phyloP scores from a whole-genome alignment of 345 rosid species.

The Corchorus capsularis region DNA sequence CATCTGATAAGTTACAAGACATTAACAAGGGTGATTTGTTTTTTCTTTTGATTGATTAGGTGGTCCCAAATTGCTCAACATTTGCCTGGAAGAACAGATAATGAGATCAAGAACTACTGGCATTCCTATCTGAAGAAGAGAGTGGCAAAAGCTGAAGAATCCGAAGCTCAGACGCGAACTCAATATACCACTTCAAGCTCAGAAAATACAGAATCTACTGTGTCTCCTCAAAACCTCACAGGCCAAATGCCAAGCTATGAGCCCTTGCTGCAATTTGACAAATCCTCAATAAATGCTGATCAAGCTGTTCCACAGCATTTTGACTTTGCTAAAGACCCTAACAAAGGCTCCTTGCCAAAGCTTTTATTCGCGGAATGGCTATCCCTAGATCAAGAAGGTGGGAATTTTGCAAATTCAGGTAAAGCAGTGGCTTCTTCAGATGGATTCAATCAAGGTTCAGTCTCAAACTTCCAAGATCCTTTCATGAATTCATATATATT shows the following conservation, averaged over 20 bases:
- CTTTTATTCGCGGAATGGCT: constrained; percentile 81
- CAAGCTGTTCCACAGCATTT: constrained; percentile 23
- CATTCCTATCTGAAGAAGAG: constrained; percentile 85
- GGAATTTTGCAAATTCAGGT: constrained; percentile 19
- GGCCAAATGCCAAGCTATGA: constrained; percentile 33
- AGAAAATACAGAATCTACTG: constrained; percentile 35
- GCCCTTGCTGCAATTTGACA: constrained; percentile 21
- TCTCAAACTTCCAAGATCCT: constrained; percentile 32
- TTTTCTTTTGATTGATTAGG: constrained; percentile 40
- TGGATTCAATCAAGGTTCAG: constrained; percentile 20
- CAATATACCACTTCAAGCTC: constrained; percentile 34
- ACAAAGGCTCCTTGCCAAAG: constrained; percentile 44
- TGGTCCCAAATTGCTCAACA: constrained; percentile 90
- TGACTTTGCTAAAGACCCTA: constrained; percentile 25
- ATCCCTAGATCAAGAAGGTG: constrained; percentile 36
- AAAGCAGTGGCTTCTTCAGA: constrained; percentile 25
- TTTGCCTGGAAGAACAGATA: constrained; percentile 95
- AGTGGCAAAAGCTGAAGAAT: constrained; percentile 43
- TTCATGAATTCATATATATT: constrained; percentile 19
- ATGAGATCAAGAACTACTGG: constrained; percentile 93
- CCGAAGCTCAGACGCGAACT: constrained; percentile 29
- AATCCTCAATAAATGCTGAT: constrained; percentile 25
- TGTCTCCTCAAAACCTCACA: constrained; percentile 29
- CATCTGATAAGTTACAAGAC: neutral
- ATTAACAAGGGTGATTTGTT: neutral